A percentile compares a stretch with the other conserved stretches of the same genome.
These are phyloP conservation scores for Neonectria magnoliae DNA, from an alignment of 2,329 filamentous ascomycete genomes.

Conservation along the genomic window DNA sequence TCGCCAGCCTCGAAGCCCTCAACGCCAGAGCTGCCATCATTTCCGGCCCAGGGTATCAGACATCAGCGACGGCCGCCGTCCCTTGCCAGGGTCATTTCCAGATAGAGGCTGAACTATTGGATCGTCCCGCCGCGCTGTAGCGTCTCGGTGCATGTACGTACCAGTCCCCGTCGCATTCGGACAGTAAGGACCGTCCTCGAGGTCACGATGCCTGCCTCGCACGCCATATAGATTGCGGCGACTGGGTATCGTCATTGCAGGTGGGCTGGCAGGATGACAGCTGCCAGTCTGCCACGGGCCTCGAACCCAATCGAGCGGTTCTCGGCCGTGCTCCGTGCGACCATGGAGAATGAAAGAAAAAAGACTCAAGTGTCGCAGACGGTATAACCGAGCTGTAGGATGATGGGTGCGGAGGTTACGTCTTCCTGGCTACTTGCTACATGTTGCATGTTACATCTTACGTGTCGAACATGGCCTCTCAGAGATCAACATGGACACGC, in stretches of 20 bases:
- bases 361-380: background rate
- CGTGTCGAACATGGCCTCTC: slow-evolving; percentile 10
- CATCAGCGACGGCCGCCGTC: slow-evolving; percentile 25
- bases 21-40: slow-evolving; percentile 37
- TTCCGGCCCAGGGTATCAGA: slow-evolving; percentile 31
- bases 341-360: background rate
- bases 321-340: slow-evolving; percentile 2
- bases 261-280: slow-evolving; percentile 2
- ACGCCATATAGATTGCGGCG: slow-evolving; percentile 8
- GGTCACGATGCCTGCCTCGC: background rate
- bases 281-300: slow-evolving; percentile 13
- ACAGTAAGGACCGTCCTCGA: background rate
- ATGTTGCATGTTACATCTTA: background rate
- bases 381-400: slow-evolving; percentile 2
- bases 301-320: slow-evolving; percentile 17
- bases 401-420: background rate
- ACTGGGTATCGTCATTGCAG: background rate
- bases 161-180: background rate
- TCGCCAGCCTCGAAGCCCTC: slow-evolving; percentile 25
- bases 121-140: slow-evolving; percentile 18
- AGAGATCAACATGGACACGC: slow-evolving; percentile 4
- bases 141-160: slow-evolving; percentile 6
- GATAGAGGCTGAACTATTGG: slow-evolving; percentile 19
- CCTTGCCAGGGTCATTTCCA: slow-evolving; percentile 1
- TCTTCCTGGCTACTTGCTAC: no score